Conservation (phyloP, 352 stramenopile species). For the Phytopythium aichiense region DNA sequence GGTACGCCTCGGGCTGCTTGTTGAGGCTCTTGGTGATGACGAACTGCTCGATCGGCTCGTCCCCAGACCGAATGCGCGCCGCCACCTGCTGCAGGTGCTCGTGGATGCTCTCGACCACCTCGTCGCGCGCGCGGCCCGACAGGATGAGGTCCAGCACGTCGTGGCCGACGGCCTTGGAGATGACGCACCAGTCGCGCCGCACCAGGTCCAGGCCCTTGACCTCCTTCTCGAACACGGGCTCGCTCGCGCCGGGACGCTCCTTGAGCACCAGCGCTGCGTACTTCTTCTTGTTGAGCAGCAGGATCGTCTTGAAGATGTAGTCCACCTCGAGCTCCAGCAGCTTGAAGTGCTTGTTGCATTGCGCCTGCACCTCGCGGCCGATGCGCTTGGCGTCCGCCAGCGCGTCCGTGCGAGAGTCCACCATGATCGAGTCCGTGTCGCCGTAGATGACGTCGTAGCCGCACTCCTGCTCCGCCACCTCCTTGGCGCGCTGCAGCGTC, state of each 20-base stretch:
- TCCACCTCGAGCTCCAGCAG: conserved; percentile 99
- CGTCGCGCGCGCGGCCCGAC: conserved; percentile 91
- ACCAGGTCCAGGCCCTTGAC: conserved; percentile 99
- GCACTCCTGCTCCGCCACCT: conserved; percentile 96
- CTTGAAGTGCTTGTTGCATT: conserved; percentile 99
- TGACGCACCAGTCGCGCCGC: conserved; percentile 97
- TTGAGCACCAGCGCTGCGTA: conserved; percentile 97
- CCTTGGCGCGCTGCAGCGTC: conserved; percentile 97
- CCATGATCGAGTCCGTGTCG: conserved; percentile 99
- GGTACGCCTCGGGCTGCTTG: conserved; percentile 98
- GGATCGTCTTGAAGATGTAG: conserved; percentile 98
- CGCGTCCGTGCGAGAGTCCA: conserved; percentile 88
- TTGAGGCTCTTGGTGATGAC: conserved; percentile 99
- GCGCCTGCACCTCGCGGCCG: conserved; percentile 93
- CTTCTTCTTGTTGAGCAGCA: conserved; percentile 99
- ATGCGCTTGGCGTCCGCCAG: conserved; percentile 93
- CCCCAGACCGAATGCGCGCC: conserved; percentile 91
- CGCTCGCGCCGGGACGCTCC: conserved; percentile 46
- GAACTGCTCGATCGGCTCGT: conserved; percentile 96
- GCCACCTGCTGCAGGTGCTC: conserved; percentile 93
- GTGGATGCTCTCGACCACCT: conserved; percentile 96
- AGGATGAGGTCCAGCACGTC: conserved; percentile 98
- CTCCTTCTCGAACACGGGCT: conserved; percentile 92
- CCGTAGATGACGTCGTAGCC: conserved; percentile 99
- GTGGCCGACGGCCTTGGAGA: conserved; percentile 96